Evolutionary conservation across 129 eudicot species (phyloP), one percentile per base, ranked within the genome.

Genomic region (Pseudognaphalium luteoalbum): DNA sequence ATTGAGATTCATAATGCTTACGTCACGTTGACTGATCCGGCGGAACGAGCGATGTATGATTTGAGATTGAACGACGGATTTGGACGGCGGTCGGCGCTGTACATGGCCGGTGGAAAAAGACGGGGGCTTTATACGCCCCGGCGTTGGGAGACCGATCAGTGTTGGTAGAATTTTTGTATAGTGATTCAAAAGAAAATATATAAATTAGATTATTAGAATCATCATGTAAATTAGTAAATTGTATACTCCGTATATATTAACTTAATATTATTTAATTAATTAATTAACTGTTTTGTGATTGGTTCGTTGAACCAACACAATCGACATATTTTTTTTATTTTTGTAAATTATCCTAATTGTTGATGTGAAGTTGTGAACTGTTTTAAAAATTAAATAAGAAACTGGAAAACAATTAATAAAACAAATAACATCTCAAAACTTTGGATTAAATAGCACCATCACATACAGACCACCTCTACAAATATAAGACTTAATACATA

Each of bases 131-230:
- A 85, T 65, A 65, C 80, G 4, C 73, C 86, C 37, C 89, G 96
- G 42, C 80, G 91, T 9, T 92, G 97, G 97, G 97, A 92, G 57
- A 92, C 97, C 72, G 97, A 92, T 37, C 97, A 92, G 85, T 92
- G 97, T 76, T 92, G 97, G 97, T 92, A 81, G 81, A 8, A 29
- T 14, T 30, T 1, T 30, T 58, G 3, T 56, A 25, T 20, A 51
- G 42, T 71, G 50, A 63, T 9, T 20, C 58, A 52, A 14, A 52
- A 4, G 60, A 54, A 6, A n/a, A 7, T 57, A 19, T 19, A n/a
- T 7, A 57, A 14, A 47, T 47, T 47, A 47, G 54, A 47, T n/a
- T n/a, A n/a, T n/a, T n/a, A n/a, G n/a, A n/a, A n/a, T n/a, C n/a
- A 47, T 47, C 17, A 3, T 47, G 17, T 47, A 37, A 7, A 37